Base-by-base conservation (phyloP, 2,329 filamentous ascomycete species). In the Neoscytalidium dimidiatum region DNA sequence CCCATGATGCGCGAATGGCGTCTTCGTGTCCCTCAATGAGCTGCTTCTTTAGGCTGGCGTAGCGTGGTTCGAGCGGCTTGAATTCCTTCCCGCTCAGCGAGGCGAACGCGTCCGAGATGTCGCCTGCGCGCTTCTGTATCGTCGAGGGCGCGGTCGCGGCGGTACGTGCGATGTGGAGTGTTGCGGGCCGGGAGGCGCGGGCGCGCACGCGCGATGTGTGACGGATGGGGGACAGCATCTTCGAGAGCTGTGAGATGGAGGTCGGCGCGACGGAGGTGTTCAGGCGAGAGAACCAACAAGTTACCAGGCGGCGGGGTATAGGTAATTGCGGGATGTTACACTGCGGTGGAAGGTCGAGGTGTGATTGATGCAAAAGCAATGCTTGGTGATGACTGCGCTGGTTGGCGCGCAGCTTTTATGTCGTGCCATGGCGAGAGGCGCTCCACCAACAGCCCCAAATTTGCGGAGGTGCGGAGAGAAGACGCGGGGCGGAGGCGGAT, bases 71-170 rank as follows among this genome's bases (percentile, higher is more conserved):
- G 9, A 84, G 75, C 2, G 81, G 80, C 57, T 71, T 70, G 67
- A 82, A 82, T 2, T 79, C 67, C 46, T 82, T 75, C 17, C 82
- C 82, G 1, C 80, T 82, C 2, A 84, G 76, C 3, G 80, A 82
- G 5, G 77, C 81, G 66, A 84, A 84, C 0, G 82, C 81, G 70
- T 82, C 81, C 2, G 81, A 83, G 26, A 84, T 84, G 53, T 83
- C 81, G 46, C 82, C 82, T 29, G 79, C 80, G 49, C 79, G 76
- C 67, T 81, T 83, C 57, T 79, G 79, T 3, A 67, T 56, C 33
- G 53, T 73, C 67, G 23, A 67, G 61, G 19, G 67, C 35, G 62
- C 67, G 46, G 64, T 71, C 69, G 63, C 53, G 21, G n/a, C 33
- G 64, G 66, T 71, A 14, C 67, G 41, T 2, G 67, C 65, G 29